Percentiles rank a stretch among this genome's conserved stretches.
phyloP scores from a whole-genome alignment of 768 basidiomycete genomes.

The Phylloporus arenicola region DNA sequence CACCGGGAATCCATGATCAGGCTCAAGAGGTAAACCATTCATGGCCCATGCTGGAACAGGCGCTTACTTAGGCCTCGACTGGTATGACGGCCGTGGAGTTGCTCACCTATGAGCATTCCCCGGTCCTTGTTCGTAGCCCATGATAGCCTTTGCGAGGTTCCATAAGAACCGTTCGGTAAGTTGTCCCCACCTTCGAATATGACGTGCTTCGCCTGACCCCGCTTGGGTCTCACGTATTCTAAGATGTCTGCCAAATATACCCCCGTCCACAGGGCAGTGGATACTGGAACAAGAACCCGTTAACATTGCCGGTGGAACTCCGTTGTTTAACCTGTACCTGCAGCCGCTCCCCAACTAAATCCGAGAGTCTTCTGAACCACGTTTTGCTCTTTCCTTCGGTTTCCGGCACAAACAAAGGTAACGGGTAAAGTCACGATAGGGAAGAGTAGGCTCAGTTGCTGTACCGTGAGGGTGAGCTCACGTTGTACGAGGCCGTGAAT shows the following conservation, averaged over 20 bases:
- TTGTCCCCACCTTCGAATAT: constrained; percentile 55
- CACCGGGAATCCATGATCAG: constrained; percentile 64
- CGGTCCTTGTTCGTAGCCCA: constrained; percentile 42
- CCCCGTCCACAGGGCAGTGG: constrained; percentile 56
- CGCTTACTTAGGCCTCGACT: not conserved
- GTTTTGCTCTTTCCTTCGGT: constrained; percentile 64
- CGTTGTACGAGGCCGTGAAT: constrained; percentile 36
- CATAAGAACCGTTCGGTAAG: constrained; percentile 57
- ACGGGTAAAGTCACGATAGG: constrained; percentile 52
- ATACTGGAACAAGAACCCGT: constrained; percentile 21
- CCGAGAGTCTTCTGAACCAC: constrained; percentile 51
- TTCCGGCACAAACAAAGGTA: constrained; percentile 61
- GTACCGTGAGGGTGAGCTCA: constrained; percentile 37
- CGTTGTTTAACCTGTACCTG: constrained; percentile 17
- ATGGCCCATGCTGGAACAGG: constrained; percentile 41
- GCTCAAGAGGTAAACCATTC: constrained; percentile 54
- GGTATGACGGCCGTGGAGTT: not conserved
- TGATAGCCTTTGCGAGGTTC: constrained; percentile 43
- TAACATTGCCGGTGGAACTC: not conserved
- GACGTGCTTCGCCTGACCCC: constrained; percentile 41
- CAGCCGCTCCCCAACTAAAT: constrained; percentile 51
- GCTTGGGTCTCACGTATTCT: constrained; percentile 37
- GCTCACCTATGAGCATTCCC: constrained; percentile 45
- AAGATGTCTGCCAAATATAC: constrained; percentile 54
- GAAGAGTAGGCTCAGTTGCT: constrained; percentile 43